Conservation (phyloP, 2,329 filamentous ascomycete species). For the Harringtonia lauricola region DNA sequence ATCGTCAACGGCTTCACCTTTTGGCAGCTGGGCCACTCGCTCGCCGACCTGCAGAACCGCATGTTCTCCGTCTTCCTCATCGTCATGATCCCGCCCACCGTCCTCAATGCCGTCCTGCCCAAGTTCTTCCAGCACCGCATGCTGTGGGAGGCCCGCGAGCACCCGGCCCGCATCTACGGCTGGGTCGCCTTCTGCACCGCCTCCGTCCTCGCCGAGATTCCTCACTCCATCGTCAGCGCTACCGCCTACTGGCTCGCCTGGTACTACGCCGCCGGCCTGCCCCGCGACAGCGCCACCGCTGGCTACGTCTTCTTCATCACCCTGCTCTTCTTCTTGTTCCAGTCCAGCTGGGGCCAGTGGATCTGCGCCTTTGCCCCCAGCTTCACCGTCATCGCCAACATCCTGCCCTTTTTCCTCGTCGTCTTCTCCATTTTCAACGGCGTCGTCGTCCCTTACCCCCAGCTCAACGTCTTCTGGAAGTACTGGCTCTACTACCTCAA, state of each 20-base stretch:
- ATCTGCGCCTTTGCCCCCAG: constrained; percentile 50
- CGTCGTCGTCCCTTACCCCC: constrained; percentile 55
- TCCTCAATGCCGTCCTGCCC: constrained; percentile 57
- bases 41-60: constrained; percentile 57
- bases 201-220: constrained; percentile 57
- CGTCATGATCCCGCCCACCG: constrained; percentile 54
- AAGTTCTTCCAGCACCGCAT: constrained; percentile 57
- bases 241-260: constrained; percentile 48
- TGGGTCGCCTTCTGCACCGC: constrained; percentile 58
- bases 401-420: constrained; percentile 36
- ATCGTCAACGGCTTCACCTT: constrained; percentile 46
- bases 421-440: constrained; percentile 61
- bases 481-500: constrained; percentile 53
- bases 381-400: constrained; percentile 36
- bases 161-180: constrained; percentile 56
- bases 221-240: constrained; percentile 50
- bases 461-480: constrained; percentile 57
- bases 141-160: constrained; percentile 60
- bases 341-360: constrained; percentile 45
- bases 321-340: constrained; percentile 47
- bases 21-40: constrained; percentile 42
- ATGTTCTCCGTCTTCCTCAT: constrained; percentile 63
- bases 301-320: constrained; percentile 39
- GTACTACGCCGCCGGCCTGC: constrained; percentile 24
- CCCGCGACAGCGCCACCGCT: constrained; percentile 42